phyloP scores from a whole-genome alignment of 2,329 filamentous ascomycete species.

The Pestalotiopsis sp. region DNA sequence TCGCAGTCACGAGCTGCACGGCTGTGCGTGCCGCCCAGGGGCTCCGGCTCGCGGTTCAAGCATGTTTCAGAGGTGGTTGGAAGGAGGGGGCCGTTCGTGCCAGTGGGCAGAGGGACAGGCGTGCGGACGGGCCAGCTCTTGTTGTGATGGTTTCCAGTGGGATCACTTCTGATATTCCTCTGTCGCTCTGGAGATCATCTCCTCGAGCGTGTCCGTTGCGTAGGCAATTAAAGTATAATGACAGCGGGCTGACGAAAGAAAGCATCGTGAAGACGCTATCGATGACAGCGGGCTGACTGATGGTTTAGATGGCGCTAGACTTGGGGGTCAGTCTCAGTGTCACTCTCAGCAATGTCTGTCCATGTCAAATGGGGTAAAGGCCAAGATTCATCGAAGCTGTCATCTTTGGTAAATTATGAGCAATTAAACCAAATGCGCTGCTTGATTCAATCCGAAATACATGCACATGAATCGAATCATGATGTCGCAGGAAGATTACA shows the following conservation, averaged over 20 bases:
- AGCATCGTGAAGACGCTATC: background rate
- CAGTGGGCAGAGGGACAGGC: background rate
- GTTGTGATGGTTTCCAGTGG: background rate
- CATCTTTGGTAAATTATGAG: background rate
- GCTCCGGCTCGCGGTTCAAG: background rate
- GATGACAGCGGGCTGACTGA: background rate
- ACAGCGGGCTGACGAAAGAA: background rate
- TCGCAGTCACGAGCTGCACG: background rate
- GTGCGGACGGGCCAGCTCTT: background rate
- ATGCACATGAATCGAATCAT: background rate
- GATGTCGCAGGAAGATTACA: background rate
- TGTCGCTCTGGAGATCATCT: background rate
- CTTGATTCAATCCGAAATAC: background rate
- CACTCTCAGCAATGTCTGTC: background rate
- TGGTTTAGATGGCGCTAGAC: background rate
- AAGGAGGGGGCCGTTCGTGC: background rate
- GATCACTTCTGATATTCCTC: too few species aligned
- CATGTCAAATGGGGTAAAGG: background rate
- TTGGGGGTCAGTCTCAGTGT: background rate
- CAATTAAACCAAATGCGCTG: background rate
- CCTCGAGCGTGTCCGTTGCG: background rate
- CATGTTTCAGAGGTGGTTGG: constrained; percentile 4
- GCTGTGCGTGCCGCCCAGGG: constrained; percentile 3
- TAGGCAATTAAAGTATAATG: background rate
- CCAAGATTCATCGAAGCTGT: background rate